These are phyloP conservation scores for Pyronema omphalodes DNA, from an alignment of 495 filamentous ascomycete species.

Conservation along the genomic window DNA sequence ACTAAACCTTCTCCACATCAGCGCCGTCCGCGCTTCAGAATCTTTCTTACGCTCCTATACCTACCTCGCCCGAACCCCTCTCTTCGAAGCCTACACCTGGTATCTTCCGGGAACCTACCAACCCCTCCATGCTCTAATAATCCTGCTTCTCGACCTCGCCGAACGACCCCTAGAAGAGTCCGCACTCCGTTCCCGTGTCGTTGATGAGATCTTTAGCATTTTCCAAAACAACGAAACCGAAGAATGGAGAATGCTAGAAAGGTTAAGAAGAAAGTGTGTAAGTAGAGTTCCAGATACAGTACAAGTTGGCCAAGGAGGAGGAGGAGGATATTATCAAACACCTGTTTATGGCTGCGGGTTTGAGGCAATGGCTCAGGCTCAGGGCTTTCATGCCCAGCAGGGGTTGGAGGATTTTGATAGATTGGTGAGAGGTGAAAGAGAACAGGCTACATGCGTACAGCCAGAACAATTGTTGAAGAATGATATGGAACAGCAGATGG, in stretches of 20 bases:
- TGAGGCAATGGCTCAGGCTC: background rate
- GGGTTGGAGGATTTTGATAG: background rate
- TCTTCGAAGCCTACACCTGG: conserved; percentile 41
- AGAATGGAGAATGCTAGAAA: conserved; percentile 37
- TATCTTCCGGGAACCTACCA: conserved; percentile 40
- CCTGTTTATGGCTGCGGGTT: background rate
- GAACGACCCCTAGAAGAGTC: conserved; percentile 34
- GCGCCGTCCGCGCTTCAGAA: conserved; percentile 36
- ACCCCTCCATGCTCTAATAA: conserved; percentile 39
- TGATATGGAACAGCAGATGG: background rate
- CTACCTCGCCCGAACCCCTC: conserved; percentile 32
- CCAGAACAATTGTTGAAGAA: background rate
- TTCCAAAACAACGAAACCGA: conserved; percentile 36
- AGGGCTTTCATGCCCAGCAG: background rate
- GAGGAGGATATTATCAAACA: background rate
- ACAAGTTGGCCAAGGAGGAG: background rate
- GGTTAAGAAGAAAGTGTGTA: conserved; percentile 30
- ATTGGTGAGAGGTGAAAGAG: background rate
- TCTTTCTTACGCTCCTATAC: conserved; percentile 40
- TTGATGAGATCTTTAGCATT: conserved; percentile 35
- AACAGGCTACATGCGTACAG: background rate
- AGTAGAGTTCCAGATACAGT: too few relatives aligned
- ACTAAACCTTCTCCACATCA: conserved; percentile 6
- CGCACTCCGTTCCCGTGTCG: conserved; percentile 31
- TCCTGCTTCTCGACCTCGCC: conserved; percentile 39